Evolutionary conservation across 2,329 filamentous ascomycete genomes (phyloP), one percentile per base, ranked within the genome.

Genomic region (Diplodia intermedia): DNA sequence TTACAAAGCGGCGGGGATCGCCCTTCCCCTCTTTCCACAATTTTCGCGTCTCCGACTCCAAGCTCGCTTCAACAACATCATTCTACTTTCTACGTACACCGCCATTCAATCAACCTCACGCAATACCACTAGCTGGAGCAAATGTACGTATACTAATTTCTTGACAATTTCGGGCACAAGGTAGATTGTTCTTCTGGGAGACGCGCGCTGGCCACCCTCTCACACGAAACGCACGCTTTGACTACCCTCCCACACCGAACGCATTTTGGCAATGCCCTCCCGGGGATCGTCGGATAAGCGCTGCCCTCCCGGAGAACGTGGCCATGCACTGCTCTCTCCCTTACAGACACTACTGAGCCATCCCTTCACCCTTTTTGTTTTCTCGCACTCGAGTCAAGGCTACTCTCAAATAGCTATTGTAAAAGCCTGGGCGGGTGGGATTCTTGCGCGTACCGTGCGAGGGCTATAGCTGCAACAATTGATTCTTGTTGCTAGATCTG

Each of bases 351-450:
- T 23, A 49, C 43, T 12, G 43, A 49, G 43, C 43, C 18, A n/a
- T 23, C 43, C 14, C 8, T 49, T 49, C 18, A 15, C 43, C 18
- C 43, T 49, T 5, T 49, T 49, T 18, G 43, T 49, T 49, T 49
- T n/a, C 4, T 49, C 43, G 2, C 2, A 49, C 18, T 49, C 15
- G 43, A 49, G 43, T 49, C 43, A 49, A 49, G 43, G 43, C 43
- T 49, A 20, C 43, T 49, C 43, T 49, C 43, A 49, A 49, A 49
- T 49, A 49, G 43, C 43, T 49, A 49, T 49, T 49, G 43, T 15
- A 49, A 49, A 49, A 49, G 43, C 43, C 43, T 49, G 43, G 43
- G 43, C 43, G 43, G 43, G 43, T 18, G 43, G 43, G 43, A 49
- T 5, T 49, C 43, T 49, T 49, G 43, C 43, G 43, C 43, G 15